These are phyloP conservation scores for Aspergillus wentii DNA, from an alignment of 495 filamentous ascomycete genomes.

Conservation along the genomic window DNA sequence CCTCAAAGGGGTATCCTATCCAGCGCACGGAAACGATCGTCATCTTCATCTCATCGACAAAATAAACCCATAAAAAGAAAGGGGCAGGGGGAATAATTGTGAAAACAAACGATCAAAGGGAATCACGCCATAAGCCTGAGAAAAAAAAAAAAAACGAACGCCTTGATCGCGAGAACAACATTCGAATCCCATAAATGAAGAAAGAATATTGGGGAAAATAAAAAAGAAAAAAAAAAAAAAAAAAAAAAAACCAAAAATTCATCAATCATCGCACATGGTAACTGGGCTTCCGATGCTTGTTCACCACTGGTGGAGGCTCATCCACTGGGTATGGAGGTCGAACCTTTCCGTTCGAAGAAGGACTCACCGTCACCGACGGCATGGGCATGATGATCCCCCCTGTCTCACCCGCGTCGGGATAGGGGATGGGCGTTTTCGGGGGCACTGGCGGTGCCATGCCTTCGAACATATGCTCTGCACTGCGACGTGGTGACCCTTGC, in stretches of 20 bases:
- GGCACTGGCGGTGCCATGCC: slow-evolving; percentile 72
- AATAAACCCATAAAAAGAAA: too few relatives aligned
- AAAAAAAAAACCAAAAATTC: slow-evolving; percentile 3
- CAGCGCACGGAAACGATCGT: too few relatives aligned
- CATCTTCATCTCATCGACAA: too few relatives aligned
- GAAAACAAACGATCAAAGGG: too few relatives aligned
- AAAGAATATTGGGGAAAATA: too few relatives aligned
- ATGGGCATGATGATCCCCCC: slow-evolving; percentile 31
- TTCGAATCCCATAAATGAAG: too few relatives aligned
- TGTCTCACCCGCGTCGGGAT: slow-evolving; percentile 28
- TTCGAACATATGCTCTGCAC: slow-evolving; percentile 37
- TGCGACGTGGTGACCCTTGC: slow-evolving; percentile 39
- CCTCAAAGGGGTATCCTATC: too few relatives aligned
- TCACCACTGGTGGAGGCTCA: slow-evolving; percentile 76
- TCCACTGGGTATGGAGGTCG: slow-evolving; percentile 76
- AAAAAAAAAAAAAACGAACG: too few relatives aligned
- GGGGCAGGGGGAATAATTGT: too few relatives aligned
- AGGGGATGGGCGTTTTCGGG: slow-evolving; percentile 76
- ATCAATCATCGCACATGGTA: slow-evolving; percentile 52
- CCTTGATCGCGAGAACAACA: too few relatives aligned
- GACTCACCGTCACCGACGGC: slow-evolving; percentile 15
- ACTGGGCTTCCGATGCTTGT: slow-evolving; percentile 81
- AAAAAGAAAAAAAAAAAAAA: slow-evolving; percentile 6
- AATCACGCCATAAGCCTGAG: too few relatives aligned
- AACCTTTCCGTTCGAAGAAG: slow-evolving; percentile 18